phyloP scores from a whole-genome alignment of 352 stramenopile species.

The Pythium scleroteichum region DNA sequence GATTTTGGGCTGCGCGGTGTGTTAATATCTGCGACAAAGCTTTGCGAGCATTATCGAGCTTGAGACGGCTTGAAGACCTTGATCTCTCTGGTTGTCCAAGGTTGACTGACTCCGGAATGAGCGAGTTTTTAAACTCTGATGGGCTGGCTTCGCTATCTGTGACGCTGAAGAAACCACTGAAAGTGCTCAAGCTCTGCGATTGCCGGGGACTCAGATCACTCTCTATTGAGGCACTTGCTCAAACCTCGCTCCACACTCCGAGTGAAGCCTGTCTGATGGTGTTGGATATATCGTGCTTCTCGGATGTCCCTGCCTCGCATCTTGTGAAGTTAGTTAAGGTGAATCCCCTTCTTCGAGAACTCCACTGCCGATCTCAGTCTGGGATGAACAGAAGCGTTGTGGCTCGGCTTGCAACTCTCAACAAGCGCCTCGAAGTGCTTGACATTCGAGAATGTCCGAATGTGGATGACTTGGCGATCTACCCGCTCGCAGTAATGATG shows the following conservation, averaged over 20 bases:
- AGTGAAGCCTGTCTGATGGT: constrained; percentile 17
- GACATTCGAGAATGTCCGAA: constrained; percentile 52
- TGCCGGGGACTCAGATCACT: constrained; percentile 3
- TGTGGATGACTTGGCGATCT: constrained; percentile 65
- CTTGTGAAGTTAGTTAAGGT: constrained; percentile 46
- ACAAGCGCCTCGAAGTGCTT: constrained; percentile 52
- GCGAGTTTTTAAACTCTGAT: constrained; percentile 47
- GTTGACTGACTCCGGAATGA: constrained; percentile 48
- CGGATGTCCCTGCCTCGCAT: constrained; percentile 20
- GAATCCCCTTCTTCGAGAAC: constrained; percentile 28
- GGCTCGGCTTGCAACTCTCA: constrained; percentile 50
- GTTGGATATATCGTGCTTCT: constrained; percentile 44
- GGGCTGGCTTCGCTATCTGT: constrained; percentile 6
- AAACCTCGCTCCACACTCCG: not conserved
- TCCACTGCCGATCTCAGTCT: constrained; percentile 39
- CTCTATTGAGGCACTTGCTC: constrained; percentile 18
- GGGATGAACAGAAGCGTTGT: constrained; percentile 47
- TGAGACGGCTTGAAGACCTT: constrained; percentile 52
- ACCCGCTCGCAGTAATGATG: constrained; percentile 59
- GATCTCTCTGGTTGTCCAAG: constrained; percentile 48
- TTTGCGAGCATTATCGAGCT: constrained; percentile 44
- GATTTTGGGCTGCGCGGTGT: constrained; percentile 46
- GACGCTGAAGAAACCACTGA: constrained; percentile 14
- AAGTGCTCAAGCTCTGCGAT: constrained; percentile 3
- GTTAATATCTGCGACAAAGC: constrained; percentile 60